Conservation (phyloP, 2,329 filamentous ascomycete species). For the Juglanconis sp. region DNA sequence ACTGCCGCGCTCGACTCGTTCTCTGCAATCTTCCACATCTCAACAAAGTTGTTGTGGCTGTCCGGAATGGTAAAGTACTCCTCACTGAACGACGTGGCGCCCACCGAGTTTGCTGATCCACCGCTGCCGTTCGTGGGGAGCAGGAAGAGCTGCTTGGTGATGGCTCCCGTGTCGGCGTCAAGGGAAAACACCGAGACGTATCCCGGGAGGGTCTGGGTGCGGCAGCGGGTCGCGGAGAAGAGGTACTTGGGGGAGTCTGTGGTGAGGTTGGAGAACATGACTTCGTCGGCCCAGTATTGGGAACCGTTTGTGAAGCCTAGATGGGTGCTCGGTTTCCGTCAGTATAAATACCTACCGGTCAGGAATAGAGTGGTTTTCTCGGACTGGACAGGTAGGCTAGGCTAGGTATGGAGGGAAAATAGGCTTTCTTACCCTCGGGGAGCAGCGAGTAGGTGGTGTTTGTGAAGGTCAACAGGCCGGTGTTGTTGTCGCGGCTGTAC, state of each 20-base stretch:
- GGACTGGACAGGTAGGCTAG: too few species aligned
- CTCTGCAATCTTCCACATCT: conserved; percentile 31
- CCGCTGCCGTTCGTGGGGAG: conserved; percentile 30
- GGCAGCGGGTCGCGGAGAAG: conserved; percentile 22
- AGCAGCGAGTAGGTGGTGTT: conserved; percentile 18
- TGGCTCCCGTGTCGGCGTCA: conserved; percentile 23
- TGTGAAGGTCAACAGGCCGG: conserved; percentile 18
- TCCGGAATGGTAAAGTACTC: conserved; percentile 32
- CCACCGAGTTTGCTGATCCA: conserved; percentile 32
- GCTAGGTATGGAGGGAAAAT: too few species aligned
- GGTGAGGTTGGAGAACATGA: conserved; percentile 1
- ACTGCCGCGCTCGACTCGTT: conserved; percentile 11
- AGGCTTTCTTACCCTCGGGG: conserved; percentile 9
- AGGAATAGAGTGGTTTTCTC: too few species aligned
- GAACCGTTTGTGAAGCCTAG: conserved; percentile 19
- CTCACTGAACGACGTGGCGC: conserved; percentile 30
- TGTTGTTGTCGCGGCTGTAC: conserved; percentile 24
- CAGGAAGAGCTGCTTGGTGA: conserved; percentile 30
- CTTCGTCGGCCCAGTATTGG: conserved; percentile 24
- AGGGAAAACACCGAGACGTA: conserved; percentile 33
- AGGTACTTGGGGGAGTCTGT: conserved; percentile 19
- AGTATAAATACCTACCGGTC: not conserved
- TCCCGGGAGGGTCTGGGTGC: conserved; percentile 23
- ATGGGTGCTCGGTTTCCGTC: not conserved
- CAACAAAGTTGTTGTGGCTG: conserved; percentile 30